A percentile compares a stretch with the other conserved stretches of the same genome.
These are phyloP conservation scores for Fusarium longipes DNA, from an alignment of 2,329 filamentous ascomycete genomes.

Conservation along the genomic window DNA sequence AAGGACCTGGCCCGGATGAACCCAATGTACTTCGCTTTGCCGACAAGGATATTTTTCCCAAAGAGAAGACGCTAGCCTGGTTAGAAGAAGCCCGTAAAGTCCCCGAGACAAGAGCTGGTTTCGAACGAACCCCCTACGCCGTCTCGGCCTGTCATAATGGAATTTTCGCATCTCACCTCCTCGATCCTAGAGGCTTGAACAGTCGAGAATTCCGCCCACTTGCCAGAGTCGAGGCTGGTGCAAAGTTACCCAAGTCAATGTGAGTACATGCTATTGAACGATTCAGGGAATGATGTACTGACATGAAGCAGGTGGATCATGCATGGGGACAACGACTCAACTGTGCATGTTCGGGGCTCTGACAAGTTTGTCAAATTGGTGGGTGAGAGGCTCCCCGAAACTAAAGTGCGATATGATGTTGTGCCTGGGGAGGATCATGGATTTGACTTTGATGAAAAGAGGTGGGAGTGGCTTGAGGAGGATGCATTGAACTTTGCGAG, in stretches of 20 bases:
- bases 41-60: conserved; percentile 14
- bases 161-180: conserved; percentile 25
- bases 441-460: conserved; percentile 35
- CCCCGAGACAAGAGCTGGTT: conserved; percentile 11
- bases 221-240: conserved; percentile 27
- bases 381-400: conserved; percentile 9
- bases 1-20: conserved; percentile 18
- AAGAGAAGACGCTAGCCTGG: conserved; percentile 32
- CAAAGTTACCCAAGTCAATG: conserved; percentile 28
- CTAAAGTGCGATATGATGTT: conserved; percentile 26
- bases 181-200: conserved; percentile 27
- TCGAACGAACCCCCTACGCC: conserved; percentile 19
- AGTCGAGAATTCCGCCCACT: conserved; percentile 22
- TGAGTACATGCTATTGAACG: background rate
- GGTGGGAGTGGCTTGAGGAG: conserved; percentile 25
- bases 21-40: conserved; percentile 24
- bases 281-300: background rate
- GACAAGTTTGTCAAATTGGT: conserved; percentile 21
- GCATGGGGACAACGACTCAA: conserved; percentile 37
- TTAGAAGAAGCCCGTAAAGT: conserved; percentile 22
- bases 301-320: conserved; percentile 30
- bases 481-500: conserved; percentile 34
- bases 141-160: conserved; percentile 24
- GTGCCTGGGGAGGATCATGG: conserved; percentile 38
- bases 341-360: conserved; percentile 12